Conservation (phyloP, 345 rosid species). For the Sonneratia caseolaris region DNA sequence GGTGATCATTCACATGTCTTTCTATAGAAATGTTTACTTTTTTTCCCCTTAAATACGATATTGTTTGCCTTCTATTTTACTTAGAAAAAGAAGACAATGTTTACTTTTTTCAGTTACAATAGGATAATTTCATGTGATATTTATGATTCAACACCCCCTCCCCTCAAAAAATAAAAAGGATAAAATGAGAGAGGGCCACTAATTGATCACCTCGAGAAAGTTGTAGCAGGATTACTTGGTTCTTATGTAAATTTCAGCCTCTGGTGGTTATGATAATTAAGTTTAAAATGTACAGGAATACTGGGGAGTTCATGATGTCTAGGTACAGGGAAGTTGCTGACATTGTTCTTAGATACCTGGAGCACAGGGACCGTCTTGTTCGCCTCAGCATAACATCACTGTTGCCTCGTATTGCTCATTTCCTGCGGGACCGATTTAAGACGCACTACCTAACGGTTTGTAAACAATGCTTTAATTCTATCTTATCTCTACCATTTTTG, state of each 20-base stretch:
- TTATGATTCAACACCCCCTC: no score
- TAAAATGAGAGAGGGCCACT: background rate
- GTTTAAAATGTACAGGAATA: conserved; percentile 54
- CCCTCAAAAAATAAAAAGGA: no score
- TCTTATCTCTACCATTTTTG: conserved; percentile 6
- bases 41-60: no score
- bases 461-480: conserved; percentile 11
- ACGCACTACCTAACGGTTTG: conserved; percentile 83
- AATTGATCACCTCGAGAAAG: background rate
- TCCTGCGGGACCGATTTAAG: conserved; percentile 94
- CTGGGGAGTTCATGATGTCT: conserved; percentile 99
- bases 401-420: conserved; percentile 98
- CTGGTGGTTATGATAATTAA: background rate
- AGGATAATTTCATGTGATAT: background rate
- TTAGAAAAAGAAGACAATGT: no score
- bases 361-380: conserved; percentile 91
- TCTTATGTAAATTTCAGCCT: background rate
- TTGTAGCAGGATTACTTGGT: background rate
- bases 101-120: background rate
- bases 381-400: conserved; percentile 98
- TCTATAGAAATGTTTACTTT: background rate
- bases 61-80: no score
- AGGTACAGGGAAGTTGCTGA: conserved; percentile 99
- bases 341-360: conserved; percentile 85
- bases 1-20: conserved; percentile 35